Base-by-base conservation (phyloP, 805 yeast genomes). In the Metschnikowia santaceciliae region DNA sequence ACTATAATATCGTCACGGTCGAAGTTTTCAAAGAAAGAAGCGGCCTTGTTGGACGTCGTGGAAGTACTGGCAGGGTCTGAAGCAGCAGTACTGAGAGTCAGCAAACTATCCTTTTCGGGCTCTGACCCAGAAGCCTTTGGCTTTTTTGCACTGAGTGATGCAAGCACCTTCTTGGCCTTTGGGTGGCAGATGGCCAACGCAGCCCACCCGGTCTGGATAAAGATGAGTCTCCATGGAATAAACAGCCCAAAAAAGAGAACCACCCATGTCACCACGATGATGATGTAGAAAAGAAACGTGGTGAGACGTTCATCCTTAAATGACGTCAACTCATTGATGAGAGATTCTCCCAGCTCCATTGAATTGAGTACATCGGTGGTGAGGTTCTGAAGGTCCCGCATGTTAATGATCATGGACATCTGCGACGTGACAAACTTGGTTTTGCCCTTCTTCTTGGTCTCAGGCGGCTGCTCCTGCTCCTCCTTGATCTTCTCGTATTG, bases 351-450 rank as follows among this genome's bases (percentile, higher is more conserved):
- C 15, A 69, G 65, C 19, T 83, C 83, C 47, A 81, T 68, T 0
- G 74, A 61, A 14, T 72, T 67, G 23, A 88, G 72, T 6, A 84
- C 51, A 48, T 78, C 79, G 0, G 84, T 71, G 15, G 88, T 79
- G 34, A 82, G 66, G 54, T 82, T 81, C 63, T 89, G 96, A 26
- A 88, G 70, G 61, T 88, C 92, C 51, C 88, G 75, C 83, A 88
- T 75, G 57, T 85, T 88, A 52, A 83, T 75, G 53, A 80, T 56
- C 32, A 80, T 61, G n/a, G 73, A 69, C 55, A 76, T 63, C 54
- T 77, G 76, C 3, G 65, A 58, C 54, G 68, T 69, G 19, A 67
- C 61, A 14, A 52, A 53, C 45, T 58, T 57, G 14, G 49, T 36
- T 35, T 51, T 55, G 19, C 55, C 63, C 46, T 54, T 61, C 52